Evolutionary conservation across 495 filamentous ascomycete genomes (phyloP).

Genomic region (Penicillium egyptiacum): DNA sequence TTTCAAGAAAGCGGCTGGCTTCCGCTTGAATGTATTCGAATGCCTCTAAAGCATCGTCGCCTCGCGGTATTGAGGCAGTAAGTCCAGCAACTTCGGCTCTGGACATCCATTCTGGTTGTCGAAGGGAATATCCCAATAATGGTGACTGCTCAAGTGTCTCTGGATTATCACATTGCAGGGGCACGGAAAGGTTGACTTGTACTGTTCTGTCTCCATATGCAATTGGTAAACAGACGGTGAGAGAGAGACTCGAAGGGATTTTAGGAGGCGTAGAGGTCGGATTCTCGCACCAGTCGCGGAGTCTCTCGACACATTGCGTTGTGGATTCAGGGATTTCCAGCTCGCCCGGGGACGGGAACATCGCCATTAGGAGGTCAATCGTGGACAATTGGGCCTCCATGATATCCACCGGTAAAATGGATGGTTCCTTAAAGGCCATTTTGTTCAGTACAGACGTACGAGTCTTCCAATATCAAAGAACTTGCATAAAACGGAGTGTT

Average conservation of each 20-base stretch:
- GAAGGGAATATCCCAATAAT: conserved; percentile 31
- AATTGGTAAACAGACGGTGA: conserved; percentile 33
- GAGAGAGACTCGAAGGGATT: conserved; percentile 28
- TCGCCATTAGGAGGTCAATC: conserved; percentile 38
- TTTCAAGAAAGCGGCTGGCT: conserved; percentile 28
- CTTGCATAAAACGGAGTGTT: background rate
- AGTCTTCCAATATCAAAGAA: background rate
- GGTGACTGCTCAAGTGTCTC: conserved; percentile 30
- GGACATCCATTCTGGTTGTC: conserved; percentile 46
- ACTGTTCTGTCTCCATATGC: conserved; percentile 29
- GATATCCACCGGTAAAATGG: conserved; percentile 27
- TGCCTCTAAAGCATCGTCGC: conserved; percentile 33
- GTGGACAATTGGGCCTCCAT: conserved; percentile 40
- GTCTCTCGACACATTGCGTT: conserved; percentile 31
- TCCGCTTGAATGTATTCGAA: conserved; percentile 37
- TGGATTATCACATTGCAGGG: conserved; percentile 25
- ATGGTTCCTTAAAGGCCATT: conserved; percentile 24
- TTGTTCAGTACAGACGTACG: background rate
- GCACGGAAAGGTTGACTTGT: conserved; percentile 39
- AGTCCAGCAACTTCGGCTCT: conserved; percentile 37
- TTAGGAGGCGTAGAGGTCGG: conserved; percentile 12
- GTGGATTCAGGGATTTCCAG: conserved; percentile 38
- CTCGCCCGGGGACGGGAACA: conserved; percentile 39
- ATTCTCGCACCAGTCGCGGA: conserved; percentile 35
- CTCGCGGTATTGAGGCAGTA: conserved; percentile 29